A percentile compares a stretch with the other conserved stretches of the same genome.
These are phyloP conservation scores for Crepidotus variabilis DNA, from an alignment of 768 basidiomycete genomes.

Conservation along the genomic window DNA sequence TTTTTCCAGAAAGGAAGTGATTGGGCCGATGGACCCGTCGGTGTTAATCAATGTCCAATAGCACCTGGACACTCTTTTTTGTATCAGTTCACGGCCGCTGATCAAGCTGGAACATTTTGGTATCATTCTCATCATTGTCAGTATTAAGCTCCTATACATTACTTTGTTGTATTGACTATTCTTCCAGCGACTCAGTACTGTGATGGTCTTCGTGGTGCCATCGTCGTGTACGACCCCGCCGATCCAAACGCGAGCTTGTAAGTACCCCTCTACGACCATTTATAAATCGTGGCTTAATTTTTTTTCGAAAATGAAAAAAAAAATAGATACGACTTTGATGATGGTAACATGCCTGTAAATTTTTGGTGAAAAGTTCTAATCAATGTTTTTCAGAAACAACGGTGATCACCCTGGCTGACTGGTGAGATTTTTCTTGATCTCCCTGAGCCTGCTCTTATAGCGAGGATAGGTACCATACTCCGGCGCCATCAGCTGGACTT, in stretches of 20 bases:
- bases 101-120: conserved; percentile 46
- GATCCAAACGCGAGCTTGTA: conserved; percentile 14
- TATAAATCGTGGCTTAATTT: too few species aligned
- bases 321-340: conserved; percentile 9
- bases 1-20: conserved; percentile 27
- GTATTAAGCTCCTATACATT: conserved; percentile 8
- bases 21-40: conserved; percentile 28
- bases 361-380: background rate
- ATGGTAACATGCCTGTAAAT: background rate
- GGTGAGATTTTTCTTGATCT: conserved; percentile 23
- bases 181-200: conserved; percentile 18
- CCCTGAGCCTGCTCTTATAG: background rate
- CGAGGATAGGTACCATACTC: conserved; percentile 32
- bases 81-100: conserved; percentile 32
- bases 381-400: conserved; percentile 21
- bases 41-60: conserved; percentile 44
- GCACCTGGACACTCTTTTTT: conserved; percentile 31
- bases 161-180: background rate
- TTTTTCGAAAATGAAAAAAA: too few species aligned
- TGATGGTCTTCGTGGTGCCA: conserved; percentile 20
- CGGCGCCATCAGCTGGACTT: conserved; percentile 16
- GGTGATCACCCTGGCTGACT: conserved; percentile 48
- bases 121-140: conserved; percentile 26
- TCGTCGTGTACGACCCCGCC: conserved; percentile 18
- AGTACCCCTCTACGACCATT: too few species aligned